Conservation (phyloP, 306 rosid species). For the Quercus parvula region DNA sequence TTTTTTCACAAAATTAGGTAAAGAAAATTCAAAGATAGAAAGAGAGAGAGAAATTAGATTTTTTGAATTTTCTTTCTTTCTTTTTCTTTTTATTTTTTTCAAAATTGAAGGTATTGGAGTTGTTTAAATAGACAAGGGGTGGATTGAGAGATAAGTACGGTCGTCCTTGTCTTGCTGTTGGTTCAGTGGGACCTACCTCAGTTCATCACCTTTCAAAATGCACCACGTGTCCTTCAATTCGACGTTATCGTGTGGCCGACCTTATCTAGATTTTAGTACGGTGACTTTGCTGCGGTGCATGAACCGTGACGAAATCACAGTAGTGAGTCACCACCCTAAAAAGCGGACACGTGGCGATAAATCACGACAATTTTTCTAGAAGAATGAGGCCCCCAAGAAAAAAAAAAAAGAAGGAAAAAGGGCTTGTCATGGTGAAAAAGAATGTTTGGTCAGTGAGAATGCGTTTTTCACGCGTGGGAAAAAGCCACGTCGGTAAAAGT, state of each 20-base stretch:
- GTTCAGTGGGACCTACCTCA: conserved; percentile 28
- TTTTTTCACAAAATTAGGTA: not conserved
- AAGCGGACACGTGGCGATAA: conserved; percentile 25
- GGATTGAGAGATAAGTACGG: conserved; percentile 39
- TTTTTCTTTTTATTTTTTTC: conserved; percentile 24
- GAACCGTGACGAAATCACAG: conserved; percentile 15
- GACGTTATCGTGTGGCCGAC: conserved; percentile 45
- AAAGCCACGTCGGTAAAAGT: conserved; percentile 38
- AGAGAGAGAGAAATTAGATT: not conserved
- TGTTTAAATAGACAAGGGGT: conserved; percentile 34
- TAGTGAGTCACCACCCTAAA: not conserved
- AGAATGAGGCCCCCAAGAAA: not conserved
- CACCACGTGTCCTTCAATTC: conserved; percentile 42
- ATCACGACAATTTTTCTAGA: not conserved
- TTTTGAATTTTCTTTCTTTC: not conserved
- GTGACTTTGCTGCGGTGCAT: conserved; percentile 35
- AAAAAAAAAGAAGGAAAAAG: too few relatives aligned
- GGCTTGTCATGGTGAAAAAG: too few relatives aligned
- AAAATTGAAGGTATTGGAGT: conserved; percentile 8
- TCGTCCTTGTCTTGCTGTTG: conserved; percentile 29
- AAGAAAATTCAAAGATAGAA: not conserved
- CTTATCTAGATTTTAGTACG: conserved; percentile 66
- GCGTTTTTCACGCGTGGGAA: conserved; percentile 51
- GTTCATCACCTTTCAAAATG: not conserved
- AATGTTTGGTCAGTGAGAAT: not conserved